Base-by-base conservation (phyloP, 1,284 basidiomycete genomes). In the Boletellus deceptivus region DNA sequence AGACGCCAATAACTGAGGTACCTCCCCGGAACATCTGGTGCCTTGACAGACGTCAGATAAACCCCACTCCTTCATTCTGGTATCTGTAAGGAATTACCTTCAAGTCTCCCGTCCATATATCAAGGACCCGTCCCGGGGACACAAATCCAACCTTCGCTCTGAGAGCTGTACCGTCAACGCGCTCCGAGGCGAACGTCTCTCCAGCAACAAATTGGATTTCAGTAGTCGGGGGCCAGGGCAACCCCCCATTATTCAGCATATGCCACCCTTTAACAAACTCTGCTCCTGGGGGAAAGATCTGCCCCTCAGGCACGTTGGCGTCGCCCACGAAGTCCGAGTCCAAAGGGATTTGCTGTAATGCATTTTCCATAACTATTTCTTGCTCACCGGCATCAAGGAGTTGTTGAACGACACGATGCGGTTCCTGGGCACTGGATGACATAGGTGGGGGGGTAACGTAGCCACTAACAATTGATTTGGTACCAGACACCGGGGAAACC, bases 251-350 rank as follows among this genome's bases (percentile, higher is more conserved):
- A 60, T 92, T 93, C 38, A 74, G 59, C 72, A 93, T 76, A 50
- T 75, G 74, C 90, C 90, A 93, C 20, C 80, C 80, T 70, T 93
- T 92, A 46, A 89, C 79, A 60, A 93, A 93, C 64, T 89, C 87
- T 0, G 88, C 89, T 39, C 90, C 90, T 6, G 89, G 84, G 39
- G 89, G 86, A 60, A 93, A 86, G 34, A 82, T 69, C 59, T 90
- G 86, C 1, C 90, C 89, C 60, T 89, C 86, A 9, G 78, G 73
- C 43, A 90, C 82, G 43, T 86, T 91, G 40, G 83, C 74, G 61
- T 92, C 85, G 36, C 73, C 74, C 7, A 92, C 59, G 55, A 86
- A 86, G 6, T 68, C 70, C 3, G 87, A 86, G 48, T 72, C 72
- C 51, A 84, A 61, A 29, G 47, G 20, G 4, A 24, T 33, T 37